Evolutionary conservation across 306 rosid species (phyloP), one percentile per base, ranked within the genome.

Genomic region (Vigna angularis): DNA sequence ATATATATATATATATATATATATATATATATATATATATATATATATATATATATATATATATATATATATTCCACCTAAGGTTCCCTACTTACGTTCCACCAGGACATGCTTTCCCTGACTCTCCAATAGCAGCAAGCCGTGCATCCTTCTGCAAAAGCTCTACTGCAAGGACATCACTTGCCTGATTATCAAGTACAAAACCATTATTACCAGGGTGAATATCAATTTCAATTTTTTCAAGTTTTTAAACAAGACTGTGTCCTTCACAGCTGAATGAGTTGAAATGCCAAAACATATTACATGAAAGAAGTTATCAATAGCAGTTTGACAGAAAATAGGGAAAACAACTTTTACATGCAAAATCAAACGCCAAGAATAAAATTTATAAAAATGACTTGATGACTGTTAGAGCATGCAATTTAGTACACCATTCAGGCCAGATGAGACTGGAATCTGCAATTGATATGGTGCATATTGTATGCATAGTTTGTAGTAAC

Each of bases 81-180:
- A 44, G 81, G 48, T 42, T 76, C 20, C 49, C 55, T 63, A 86
- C 96, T 88, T 86, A 94, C 98, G 92, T 90, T 87, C 97, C 97
- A 66, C 92, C 96, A 66, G 93, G 88, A 86, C 98, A 88, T 24
- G 94, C 85, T 85, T 89, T 88, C 86, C 97, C 98, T 38, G 76
- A 67, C 82, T 90, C 94, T 76, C 98, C 98, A 69, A 81, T 83
- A 65, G 91, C 93, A 74, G 96, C 84, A 65, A 92, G 97, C 64
- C 94, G 88, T 59, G 98, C 94, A 83, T 94, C 97, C 81, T 94
- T 94, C 88, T 92, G 98, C 71, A 94, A 79, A 84, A 94, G 96
- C 91, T 94, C 98, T 32, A 94, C 96, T 9, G 98, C 96, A 72
- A 94, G 98, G 73, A 92, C 96, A 73, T 94, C 98, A 81, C 97